Conservation (phyloP, 2,329 filamentous ascomycete genomes). For the Aspergillus jensenii region DNA sequence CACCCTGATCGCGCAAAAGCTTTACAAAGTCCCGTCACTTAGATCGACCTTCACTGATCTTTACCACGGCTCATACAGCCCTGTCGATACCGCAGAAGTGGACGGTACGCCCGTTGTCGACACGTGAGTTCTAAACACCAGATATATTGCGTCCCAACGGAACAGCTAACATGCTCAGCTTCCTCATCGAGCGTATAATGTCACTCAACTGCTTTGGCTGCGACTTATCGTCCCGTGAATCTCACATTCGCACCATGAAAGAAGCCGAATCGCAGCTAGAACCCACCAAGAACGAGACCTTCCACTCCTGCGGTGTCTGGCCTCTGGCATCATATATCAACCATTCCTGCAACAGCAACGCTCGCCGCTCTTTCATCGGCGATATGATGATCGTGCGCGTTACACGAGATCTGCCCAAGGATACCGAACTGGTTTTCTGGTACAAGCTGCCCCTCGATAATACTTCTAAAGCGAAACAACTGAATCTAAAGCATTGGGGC, state of each 20-base stretch:
- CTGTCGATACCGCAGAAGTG: slow-evolving; percentile 20
- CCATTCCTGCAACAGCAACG: slow-evolving; percentile 53
- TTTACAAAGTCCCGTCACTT: slow-evolving; percentile 43
- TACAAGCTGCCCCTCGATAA: slow-evolving; percentile 33
- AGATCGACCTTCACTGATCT: slow-evolving; percentile 38
- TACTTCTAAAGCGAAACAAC: background rate
- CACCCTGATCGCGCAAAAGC: slow-evolving; percentile 44
- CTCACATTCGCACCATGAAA: background rate
- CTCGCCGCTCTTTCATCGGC: slow-evolving; percentile 51
- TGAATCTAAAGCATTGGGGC: slow-evolving; percentile 21
- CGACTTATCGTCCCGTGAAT: slow-evolving; percentile 22
- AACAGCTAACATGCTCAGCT: slow-evolving; percentile 33
- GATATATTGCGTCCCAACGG: too few relatives aligned
- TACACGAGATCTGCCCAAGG: slow-evolving; percentile 40
- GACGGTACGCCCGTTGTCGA: slow-evolving; percentile 48
- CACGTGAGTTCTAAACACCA: slow-evolving; percentile 36
- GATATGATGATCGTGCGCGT: slow-evolving; percentile 56
- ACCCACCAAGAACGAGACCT: background rate
- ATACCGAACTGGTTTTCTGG: slow-evolving; percentile 48
- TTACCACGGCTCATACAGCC: slow-evolving; percentile 43
- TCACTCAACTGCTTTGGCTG: slow-evolving; percentile 48
- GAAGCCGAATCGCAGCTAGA: background rate
- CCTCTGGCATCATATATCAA: slow-evolving; percentile 52
- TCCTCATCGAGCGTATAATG: slow-evolving; percentile 47
- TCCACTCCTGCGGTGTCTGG: slow-evolving; percentile 49